phyloP scores from a whole-genome alignment of 2,329 filamentous ascomycete genomes.

The Hymenotorrendiella dingleyae region DNA sequence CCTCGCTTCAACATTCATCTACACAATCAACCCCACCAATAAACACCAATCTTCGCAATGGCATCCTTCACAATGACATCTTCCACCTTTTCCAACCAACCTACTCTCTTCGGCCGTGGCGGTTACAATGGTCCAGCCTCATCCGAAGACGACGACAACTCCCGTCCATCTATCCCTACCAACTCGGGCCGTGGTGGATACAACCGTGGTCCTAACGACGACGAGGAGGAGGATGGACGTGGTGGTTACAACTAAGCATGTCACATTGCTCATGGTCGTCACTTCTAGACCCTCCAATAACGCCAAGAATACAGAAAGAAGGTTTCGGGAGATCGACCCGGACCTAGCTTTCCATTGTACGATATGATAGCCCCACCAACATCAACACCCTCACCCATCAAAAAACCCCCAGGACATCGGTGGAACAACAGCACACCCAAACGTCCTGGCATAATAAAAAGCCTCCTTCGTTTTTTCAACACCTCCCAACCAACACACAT shows the following conservation, averaged over 20 bases:
- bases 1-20: constrained; percentile 1
- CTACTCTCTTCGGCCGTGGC: constrained; percentile 21
- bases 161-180: not conserved
- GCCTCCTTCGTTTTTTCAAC: not conserved
- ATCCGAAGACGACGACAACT: constrained; percentile 2
- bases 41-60: constrained; percentile 17
- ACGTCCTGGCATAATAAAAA: no score
- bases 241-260: constrained; percentile 28
- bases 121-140: constrained; percentile 20
- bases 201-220: constrained; percentile 24
- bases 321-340: no score
- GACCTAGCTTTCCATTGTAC: constrained; percentile 5
- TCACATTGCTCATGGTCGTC: no score
- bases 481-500: not conserved
- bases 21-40: constrained; percentile 1
- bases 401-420: not conserved
- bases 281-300: no score
- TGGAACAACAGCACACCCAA: constrained; percentile 1
- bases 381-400: not conserved
- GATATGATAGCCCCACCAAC: not conserved
- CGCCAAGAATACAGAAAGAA: no score
- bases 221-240: constrained; percentile 29
- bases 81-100: constrained; percentile 5
- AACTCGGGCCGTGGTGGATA: constrained; percentile 22
- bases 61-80: constrained; percentile 11